Percentiles rank a stretch among this genome's conserved stretches.
Evolutionary conservation across 225 moss, liverwort and hornwort genomes (phyloP).

Genomic region (Pseudoscleropodium purum): DNA sequence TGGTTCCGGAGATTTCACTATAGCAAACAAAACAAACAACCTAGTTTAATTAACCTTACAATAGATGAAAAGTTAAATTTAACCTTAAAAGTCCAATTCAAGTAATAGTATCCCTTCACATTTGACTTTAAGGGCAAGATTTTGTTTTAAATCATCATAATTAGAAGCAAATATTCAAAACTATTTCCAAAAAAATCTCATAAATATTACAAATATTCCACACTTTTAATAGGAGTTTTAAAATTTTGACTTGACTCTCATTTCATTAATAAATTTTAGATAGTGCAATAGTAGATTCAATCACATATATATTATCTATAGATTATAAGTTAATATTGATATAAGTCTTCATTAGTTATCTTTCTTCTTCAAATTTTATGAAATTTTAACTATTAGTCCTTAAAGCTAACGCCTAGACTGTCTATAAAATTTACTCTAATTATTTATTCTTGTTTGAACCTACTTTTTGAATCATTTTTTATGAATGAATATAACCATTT

Average conservation of each 20-base stretch:
- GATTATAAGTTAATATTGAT: background rate
- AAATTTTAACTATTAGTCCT: background rate
- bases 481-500: background rate
- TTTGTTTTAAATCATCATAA: too few relatives aligned
- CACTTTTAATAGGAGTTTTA: background rate
- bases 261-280: background rate
- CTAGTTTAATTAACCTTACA: too few relatives aligned
- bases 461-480: background rate
- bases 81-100: background rate
- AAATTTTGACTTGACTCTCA: background rate
- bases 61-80: background rate
- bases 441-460: background rate
- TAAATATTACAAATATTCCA: background rate
- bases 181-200: too few relatives aligned
- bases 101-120: background rate
- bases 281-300: background rate
- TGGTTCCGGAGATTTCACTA: too few relatives aligned
- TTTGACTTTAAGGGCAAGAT: accelerated
- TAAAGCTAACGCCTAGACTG: background rate
- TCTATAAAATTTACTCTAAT: background rate
- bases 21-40: too few relatives aligned
- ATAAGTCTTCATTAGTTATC: background rate
- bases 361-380: background rate
- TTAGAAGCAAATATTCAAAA: background rate
- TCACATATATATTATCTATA: background rate